A percentile compares a stretch with the other conserved stretches of the same genome.
These are phyloP conservation scores for Ophiocytium majus DNA, from an alignment of 352 stramenopile genomes.

Conservation along the genomic window DNA sequence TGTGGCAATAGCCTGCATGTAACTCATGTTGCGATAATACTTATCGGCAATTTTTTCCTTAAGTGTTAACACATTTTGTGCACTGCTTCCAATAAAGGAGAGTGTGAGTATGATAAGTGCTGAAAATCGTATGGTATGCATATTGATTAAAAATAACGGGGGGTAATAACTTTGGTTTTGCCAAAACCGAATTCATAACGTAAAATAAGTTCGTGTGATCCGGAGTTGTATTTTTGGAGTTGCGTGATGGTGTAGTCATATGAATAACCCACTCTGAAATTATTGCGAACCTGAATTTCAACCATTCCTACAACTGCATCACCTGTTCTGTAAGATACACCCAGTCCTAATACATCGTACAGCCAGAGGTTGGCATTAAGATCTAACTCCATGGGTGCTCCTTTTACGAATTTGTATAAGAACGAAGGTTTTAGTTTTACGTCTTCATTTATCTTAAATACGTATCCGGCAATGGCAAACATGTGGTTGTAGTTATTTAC, in stretches of 20 bases:
- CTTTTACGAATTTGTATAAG: not conserved
- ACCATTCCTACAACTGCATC: not conserved
- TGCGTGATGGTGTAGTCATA: not conserved
- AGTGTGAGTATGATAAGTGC: too few relatives aligned
- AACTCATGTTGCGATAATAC: too few relatives aligned
- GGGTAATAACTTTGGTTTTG: not conserved
- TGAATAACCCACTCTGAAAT: slow-evolving; percentile 2
- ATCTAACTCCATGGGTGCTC: not conserved
- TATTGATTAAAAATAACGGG: slow-evolving; percentile 15
- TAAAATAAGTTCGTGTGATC: not conserved
- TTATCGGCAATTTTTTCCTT: too few relatives aligned
- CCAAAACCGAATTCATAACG: slow-evolving; percentile 1
- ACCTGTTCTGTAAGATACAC: not conserved
- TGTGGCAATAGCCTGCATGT: too few relatives aligned
- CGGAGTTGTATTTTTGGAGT: not conserved
- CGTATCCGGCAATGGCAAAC: not conserved
- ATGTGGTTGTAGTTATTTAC: not conserved
- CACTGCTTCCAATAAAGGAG: too few relatives aligned
- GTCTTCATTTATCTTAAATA: slow-evolving; percentile 1
- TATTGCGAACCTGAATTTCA: not conserved
- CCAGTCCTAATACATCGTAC: not conserved
- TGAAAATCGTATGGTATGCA: not conserved
- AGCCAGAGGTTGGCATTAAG: not conserved
- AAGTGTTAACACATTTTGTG: too few relatives aligned
- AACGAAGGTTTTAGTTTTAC: not conserved